A percentile compares a stretch with the other conserved stretches of the same genome.
phyloP scores from a whole-genome alignment of 352 stramenopile species.

The Pythium apleroticum region DNA sequence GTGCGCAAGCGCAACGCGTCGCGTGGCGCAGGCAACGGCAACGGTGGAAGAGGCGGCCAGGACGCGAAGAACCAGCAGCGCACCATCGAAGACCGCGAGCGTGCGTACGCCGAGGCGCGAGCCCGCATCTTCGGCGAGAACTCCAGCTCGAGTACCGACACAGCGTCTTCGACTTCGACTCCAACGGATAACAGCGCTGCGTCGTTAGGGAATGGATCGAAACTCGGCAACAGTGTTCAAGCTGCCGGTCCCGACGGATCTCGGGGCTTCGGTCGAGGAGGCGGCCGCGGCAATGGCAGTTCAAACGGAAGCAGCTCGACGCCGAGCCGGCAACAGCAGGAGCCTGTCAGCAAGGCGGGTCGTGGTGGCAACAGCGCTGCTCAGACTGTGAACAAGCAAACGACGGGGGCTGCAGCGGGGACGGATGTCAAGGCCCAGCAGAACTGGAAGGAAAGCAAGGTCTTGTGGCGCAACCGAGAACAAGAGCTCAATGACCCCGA shows the following conservation, averaged over 20 bases:
- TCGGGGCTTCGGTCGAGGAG: conserved; percentile 16
- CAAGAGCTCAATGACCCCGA: conserved; percentile 94
- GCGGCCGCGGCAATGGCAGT: conserved; percentile 2
- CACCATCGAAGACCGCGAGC: conserved; percentile 91
- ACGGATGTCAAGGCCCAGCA: conserved; percentile 27
- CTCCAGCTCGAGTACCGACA: conserved; percentile 25
- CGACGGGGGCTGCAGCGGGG: conserved; percentile 1
- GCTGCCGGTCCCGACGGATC: conserved; percentile 58
- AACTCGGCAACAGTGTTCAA: conserved; percentile 39
- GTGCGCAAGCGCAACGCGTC: conserved; percentile 68
- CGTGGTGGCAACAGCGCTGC: background rate
- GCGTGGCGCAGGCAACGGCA: conserved; percentile 33
- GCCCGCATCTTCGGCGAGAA: conserved; percentile 93
- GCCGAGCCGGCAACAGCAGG: conserved; percentile 2
- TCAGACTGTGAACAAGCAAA: background rate
- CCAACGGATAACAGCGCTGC: conserved; percentile 8
- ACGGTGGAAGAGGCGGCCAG: conserved; percentile 24
- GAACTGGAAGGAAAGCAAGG: conserved; percentile 90
- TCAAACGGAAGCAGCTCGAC: background rate
- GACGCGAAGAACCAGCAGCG: conserved; percentile 50
- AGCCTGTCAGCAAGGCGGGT: background rate
- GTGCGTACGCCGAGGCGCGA: conserved; percentile 92
- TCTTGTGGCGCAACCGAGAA: conserved; percentile 92
- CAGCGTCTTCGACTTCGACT: conserved; percentile 29
- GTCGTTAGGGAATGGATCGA: background rate